Evolutionary conservation across 345 rosid species (phyloP), one percentile per base, ranked within the genome.

Genomic region (Lagerstroemia speciosa): DNA sequence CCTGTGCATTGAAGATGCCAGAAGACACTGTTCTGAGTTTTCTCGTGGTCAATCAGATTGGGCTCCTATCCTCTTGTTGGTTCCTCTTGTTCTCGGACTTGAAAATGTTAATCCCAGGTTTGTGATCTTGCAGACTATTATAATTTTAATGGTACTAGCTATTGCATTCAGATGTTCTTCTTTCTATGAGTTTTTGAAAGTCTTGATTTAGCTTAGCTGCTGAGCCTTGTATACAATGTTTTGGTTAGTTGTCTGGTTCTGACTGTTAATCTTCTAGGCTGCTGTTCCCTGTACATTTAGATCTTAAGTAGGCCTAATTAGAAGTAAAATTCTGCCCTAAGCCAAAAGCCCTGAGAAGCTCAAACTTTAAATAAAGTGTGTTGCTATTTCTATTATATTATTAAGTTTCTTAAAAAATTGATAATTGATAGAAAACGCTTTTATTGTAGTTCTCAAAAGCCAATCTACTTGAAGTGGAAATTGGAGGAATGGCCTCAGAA

Each of bases 61-160:
- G 45, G 15, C 45, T 41, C 45, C 45, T 12, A 48, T 91, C 79
- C 85, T 94, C 60, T 82, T 94, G 36, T 81, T 94, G 78, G 97
- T 94, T 79, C 99, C 99, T 66, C 74, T 94, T 83, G 99, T 94
- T 84, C 96, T 94, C 8, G 97, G 99, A 27, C 97, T 91, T 63
- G 96, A 86, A 41, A 85, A 81, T 81, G 81, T 93, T 40, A 93
- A 93, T 77, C 88, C 90, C 72, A 91, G 98, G 98, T 93, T 75
- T 48, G 55, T 41, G 15, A 41, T 41, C 45, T 41, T 41, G 45
- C 45, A 41, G 15, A 6, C 12, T 41, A 7, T 41, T 41, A 6
- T 15, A 41, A 41, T 15, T 3, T 41, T 41, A 6, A 41, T 41
- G 45, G 45, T 41, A 10, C 45, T 41, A 3, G 15, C 45, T 41